These are phyloP conservation scores for Globisporangium apiculatum DNA, from an alignment of 352 stramenopile species.

Conservation along the genomic window DNA sequence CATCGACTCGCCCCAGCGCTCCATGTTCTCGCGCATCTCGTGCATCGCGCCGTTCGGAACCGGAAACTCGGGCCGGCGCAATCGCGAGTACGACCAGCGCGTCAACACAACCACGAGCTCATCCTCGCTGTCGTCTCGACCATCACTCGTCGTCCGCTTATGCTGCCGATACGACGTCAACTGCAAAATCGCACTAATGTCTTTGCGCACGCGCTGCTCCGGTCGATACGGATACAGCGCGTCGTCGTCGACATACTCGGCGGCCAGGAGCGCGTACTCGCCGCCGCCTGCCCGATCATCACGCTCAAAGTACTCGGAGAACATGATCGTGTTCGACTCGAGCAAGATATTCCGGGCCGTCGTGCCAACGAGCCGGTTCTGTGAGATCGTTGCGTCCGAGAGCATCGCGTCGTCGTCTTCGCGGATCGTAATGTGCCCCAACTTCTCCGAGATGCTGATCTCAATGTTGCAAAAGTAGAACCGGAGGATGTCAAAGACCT, in stretches of 20 bases:
- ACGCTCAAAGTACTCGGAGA: constrained; percentile 22
- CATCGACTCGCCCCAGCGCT: constrained; percentile 33
- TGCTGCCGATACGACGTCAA: constrained; percentile 6
- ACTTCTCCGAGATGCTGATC: constrained; percentile 61
- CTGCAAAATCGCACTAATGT: constrained; percentile 26
- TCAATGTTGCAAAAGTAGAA: constrained; percentile 60
- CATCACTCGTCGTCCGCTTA: constrained; percentile 11
- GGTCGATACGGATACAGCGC: constrained; percentile 35
- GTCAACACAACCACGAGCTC: constrained; percentile 36
- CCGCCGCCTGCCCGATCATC: constrained; percentile 19
- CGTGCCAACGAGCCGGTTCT: constrained; percentile 41
- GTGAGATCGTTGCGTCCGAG: constrained; percentile 26
- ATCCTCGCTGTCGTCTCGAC: constrained; percentile 11
- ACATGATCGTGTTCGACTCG: constrained; percentile 33
- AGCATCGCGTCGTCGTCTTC: constrained; percentile 46
- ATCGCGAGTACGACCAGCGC: constrained; percentile 26
- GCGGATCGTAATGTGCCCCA: constrained; percentile 63
- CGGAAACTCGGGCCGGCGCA: constrained; percentile 22
- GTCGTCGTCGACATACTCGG: constrained; percentile 34
- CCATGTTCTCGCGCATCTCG: constrained; percentile 32
- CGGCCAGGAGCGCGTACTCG: constrained; percentile 28
- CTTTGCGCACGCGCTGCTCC: constrained; percentile 30
- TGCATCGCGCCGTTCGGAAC: constrained; percentile 20
- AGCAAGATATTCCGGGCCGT: constrained; percentile 24
- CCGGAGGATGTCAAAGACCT: constrained; percentile 42